phyloP scores from a whole-genome alignment of 1,139 yeast genomes.

The Petasospora rhodanensis region DNA sequence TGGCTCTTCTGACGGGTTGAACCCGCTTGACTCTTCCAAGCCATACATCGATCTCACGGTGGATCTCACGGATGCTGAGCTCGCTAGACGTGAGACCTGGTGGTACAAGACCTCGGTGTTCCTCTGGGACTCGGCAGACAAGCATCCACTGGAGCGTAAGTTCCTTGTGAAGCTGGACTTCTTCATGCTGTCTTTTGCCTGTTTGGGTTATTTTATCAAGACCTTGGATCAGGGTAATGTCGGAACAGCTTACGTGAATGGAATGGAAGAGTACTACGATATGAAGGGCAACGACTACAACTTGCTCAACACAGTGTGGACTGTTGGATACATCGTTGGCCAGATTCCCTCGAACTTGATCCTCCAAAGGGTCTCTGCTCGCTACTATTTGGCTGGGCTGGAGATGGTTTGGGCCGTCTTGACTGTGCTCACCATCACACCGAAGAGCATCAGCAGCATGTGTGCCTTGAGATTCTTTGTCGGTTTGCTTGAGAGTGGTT shows the following conservation, averaged over 20 bases:
- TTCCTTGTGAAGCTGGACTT: conserved; percentile 42
- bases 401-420: conserved; percentile 56
- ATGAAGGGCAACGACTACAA: conserved; percentile 53
- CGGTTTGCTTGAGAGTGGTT: conserved; percentile 57
- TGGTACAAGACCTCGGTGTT: conserved; percentile 20
- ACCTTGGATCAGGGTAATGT: conserved; percentile 43
- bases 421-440: conserved; percentile 47
- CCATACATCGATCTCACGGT: conserved; percentile 19
- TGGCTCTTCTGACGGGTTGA: too few relatives aligned
- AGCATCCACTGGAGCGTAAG: conserved; percentile 40
- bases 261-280: conserved; percentile 52
- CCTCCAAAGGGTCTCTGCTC: conserved; percentile 49
- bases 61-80: conserved; percentile 8
- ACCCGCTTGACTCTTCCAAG: too few relatives aligned
- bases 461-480: conserved; percentile 55
- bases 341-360: conserved; percentile 55
- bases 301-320: conserved; percentile 47
- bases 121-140: conserved; percentile 40
- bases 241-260: conserved; percentile 53
- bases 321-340: conserved; percentile 54
- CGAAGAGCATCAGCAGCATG: conserved; percentile 39
- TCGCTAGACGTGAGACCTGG: conserved; percentile 18
- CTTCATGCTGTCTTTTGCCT: conserved; percentile 40
- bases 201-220: conserved; percentile 40
- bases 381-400: conserved; percentile 49